Evolutionary conservation across 805 yeast species (phyloP), one percentile per base, ranked within the genome.

Genomic region (Metschnikowia gelsemii): DNA sequence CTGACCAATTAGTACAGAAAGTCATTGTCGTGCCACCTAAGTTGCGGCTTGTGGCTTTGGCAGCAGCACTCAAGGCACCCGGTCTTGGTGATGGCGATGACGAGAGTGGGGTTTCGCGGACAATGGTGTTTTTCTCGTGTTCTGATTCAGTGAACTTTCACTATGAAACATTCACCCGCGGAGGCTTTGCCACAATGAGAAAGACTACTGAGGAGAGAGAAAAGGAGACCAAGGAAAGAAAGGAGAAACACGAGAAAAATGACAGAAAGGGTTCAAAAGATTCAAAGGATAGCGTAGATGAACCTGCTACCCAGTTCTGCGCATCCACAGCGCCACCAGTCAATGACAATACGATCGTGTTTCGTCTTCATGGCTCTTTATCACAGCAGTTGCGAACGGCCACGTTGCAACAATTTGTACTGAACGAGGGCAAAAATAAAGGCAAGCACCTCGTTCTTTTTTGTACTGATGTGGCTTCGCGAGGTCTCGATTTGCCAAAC

Each of bases 111-210:
- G 63, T 70, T 0, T 59, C 77, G 1, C 76, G 86, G 48, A 80
- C 88, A 1, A 82, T 93, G 59, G 88, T 93, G 0, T 93, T 93
- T 61, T 76, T 90, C 50, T 85, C 96, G 11, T 91, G 99, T 66
- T 81, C 98, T 0, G 98, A 91, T 59, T 85, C 96, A n/a, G 98
- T 95, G 17, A 90, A 93, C 52, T 93, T 86, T 68, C 96, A 93
- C 64, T 88, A 80, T 62, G 76, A 79, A 33, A 84, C 80, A 0
- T 80, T 95, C 51, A 75, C 86, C 1, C 72, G 83, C 42, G 75
- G 72, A 32, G 87, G 87, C 3, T 62, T 64, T 35, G 60, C 62
- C 29, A 57, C 68, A 17, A 48, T 57, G 36, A 64, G 65, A 35
- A 56, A 64, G 52, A 48, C 59, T 49, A 51, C 62, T 35, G 46